phyloP scores from a whole-genome alignment of 2,329 filamentous ascomycete genomes.

The Talaromyces amestolkiae region DNA sequence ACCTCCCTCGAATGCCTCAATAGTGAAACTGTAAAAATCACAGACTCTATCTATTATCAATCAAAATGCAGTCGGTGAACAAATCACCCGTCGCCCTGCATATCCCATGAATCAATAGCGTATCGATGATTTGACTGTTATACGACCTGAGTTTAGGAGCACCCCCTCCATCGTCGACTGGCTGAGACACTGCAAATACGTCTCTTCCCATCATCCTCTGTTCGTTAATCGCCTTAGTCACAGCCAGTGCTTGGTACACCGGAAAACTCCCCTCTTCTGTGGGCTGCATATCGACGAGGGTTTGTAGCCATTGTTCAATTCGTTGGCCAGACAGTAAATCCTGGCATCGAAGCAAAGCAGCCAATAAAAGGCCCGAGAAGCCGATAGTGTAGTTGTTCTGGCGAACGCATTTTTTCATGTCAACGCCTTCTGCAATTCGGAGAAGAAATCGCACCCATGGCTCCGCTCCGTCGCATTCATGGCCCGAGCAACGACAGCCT shows the following conservation, averaged over 20 bases:
- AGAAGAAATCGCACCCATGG: not conserved
- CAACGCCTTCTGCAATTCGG: not conserved
- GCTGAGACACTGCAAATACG: slow-evolving; percentile 23
- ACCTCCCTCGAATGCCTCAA: not conserved
- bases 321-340: not conserved
- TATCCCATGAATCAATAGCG: slow-evolving; percentile 25
- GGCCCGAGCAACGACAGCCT: not conserved
- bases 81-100: not conserved
- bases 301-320: not conserved
- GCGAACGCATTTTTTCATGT: not conserved
- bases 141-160: slow-evolving; percentile 26
- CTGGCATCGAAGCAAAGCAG: not conserved
- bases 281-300: not conserved
- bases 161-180: slow-evolving; percentile 26
- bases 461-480: not conserved
- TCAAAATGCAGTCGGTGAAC: not conserved
- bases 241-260: not conserved
- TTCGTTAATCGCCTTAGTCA: not conserved
- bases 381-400: not conserved
- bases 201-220: slow-evolving; percentile 21
- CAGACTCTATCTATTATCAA: not conserved
- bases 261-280: not conserved
- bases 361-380: not conserved
- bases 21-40: not conserved
- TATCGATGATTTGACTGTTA: slow-evolving; percentile 27